Percentiles rank a stretch among this genome's conserved stretches.
Conservation (phyloP, 129 eudicot genomes). For the Lonicera japonica region DNA sequence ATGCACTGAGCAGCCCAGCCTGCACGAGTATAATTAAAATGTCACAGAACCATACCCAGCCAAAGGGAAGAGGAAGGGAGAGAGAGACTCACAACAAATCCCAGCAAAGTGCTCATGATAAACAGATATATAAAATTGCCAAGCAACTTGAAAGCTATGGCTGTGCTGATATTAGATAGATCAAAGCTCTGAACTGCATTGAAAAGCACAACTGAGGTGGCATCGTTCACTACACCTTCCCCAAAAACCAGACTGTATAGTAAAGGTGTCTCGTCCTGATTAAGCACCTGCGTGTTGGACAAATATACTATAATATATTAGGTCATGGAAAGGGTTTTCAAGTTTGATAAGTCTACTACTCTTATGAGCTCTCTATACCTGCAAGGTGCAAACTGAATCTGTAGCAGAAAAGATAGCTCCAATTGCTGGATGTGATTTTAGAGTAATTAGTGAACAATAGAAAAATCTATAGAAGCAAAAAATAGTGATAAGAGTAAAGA, state of each 20-base stretch:
- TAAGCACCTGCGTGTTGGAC: constrained; percentile 48
- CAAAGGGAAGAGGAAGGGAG: constrained; percentile 9
- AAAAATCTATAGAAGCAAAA: not conserved
- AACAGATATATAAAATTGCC: constrained; percentile 70
- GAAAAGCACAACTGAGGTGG: constrained; percentile 79
- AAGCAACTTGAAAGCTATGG: constrained; percentile 37
- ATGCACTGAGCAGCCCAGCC: constrained; percentile 87
- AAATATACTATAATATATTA: constrained; percentile 11
- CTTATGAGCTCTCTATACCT: constrained; percentile 24
- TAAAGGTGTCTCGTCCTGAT: constrained; percentile 83
- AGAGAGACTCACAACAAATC: constrained; percentile 55
- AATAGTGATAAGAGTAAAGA: not conserved
- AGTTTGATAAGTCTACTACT: constrained; percentile 6
- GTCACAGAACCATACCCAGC: constrained; percentile 5
- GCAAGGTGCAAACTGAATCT: constrained; percentile 79
- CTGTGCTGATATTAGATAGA: constrained; percentile 46
- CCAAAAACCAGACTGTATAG: constrained; percentile 82
- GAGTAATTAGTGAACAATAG: constrained; percentile 10
- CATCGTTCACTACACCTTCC: constrained; percentile 89
- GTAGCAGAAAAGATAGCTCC: constrained; percentile 71
- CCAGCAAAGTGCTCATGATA: constrained; percentile 60
- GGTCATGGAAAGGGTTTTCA: not conserved
- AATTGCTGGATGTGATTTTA: constrained; percentile 28
- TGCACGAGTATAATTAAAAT: constrained; percentile 26
- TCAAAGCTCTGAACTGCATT: constrained; percentile 85